Percentiles rank a stretch among this genome's conserved stretches.
These are phyloP conservation scores for Selaginella moellendorffii DNA, from an alignment of 75 land plant genomes.

Conservation along the genomic window DNA sequence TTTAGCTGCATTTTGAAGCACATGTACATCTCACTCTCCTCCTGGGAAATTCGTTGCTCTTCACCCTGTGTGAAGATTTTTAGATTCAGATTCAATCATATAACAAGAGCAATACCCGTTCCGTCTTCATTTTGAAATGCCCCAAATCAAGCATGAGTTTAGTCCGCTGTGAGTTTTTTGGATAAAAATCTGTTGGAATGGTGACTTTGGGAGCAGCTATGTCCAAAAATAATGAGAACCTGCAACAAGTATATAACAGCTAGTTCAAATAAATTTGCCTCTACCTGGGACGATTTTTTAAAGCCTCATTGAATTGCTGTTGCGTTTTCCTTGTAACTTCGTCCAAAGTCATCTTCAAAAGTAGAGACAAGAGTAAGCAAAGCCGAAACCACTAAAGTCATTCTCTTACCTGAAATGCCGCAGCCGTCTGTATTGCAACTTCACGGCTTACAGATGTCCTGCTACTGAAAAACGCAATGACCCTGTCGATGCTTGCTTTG, in stretches of 20 bases:
- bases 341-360: conserved; percentile 62
- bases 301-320: conserved; percentile 66
- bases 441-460: conserved; percentile 59
- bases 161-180: conserved; percentile 45
- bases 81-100: neutral
- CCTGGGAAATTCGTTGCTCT: conserved; percentile 15
- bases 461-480: conserved; percentile 59
- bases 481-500: conserved; percentile 58
- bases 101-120: conserved; percentile 10
- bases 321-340: conserved; percentile 82
- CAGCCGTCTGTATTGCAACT: conserved; percentile 86
- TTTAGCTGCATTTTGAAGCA: conserved; percentile 63
- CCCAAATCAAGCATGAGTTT: conserved; percentile 91
- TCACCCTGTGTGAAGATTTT: neutral
- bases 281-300: conserved; percentile 68
- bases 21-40: conserved; percentile 59
- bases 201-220: conserved; percentile 98
- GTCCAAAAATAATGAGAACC: conserved; percentile 80
- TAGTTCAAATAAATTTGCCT: neutral
- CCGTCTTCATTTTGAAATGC: conserved; percentile 51
- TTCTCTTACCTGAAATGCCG: conserved; percentile 74
- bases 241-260: conserved; percentile 15
- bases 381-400: neutral
- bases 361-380: neutral
- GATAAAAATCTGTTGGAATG: conserved; percentile 84